Evolutionary conservation across 352 stramenopile genomes (phyloP).

Genomic region (Phytophthora pini): DNA sequence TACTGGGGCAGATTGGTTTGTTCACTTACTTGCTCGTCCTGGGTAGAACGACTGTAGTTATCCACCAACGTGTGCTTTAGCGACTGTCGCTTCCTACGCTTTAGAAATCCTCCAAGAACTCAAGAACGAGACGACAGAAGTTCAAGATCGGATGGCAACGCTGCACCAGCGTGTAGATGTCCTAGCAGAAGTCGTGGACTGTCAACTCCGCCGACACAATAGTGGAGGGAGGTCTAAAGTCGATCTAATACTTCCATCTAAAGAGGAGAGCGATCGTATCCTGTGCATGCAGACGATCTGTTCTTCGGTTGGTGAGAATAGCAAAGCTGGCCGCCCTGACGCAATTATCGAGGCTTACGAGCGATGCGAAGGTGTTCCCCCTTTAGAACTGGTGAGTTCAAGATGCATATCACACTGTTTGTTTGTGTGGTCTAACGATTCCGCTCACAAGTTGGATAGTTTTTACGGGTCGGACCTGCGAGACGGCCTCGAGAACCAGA

Average conservation of each 20-base stretch:
- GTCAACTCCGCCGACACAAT: constrained; percentile 7
- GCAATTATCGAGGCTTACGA: constrained; percentile 38
- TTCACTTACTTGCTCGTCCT: neutral
- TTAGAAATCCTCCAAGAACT: constrained; percentile 64
- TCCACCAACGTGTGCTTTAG: constrained; percentile 20
- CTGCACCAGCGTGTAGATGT: constrained; percentile 43
- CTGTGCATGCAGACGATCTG: constrained; percentile 31
- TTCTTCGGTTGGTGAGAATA: constrained; percentile 26
- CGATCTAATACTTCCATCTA: constrained; percentile 11
- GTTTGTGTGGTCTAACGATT: neutral
- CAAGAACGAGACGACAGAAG: constrained; percentile 37
- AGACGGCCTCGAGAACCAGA: neutral
- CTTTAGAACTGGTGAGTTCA: constrained; percentile 47
- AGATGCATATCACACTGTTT: neutral
- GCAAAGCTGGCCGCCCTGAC: constrained; percentile 11
- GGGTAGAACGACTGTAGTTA: neutral
- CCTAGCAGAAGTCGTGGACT: constrained; percentile 37
- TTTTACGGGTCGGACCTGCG: constrained; percentile 33
- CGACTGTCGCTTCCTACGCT: constrained; percentile 53
- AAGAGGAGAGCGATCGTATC: constrained; percentile 35
- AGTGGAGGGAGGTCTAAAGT: constrained; percentile 1
- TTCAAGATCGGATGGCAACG: constrained; percentile 36
- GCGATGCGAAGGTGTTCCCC: constrained; percentile 47
- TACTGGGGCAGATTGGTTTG: constrained; percentile 63
- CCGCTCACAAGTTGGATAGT: constrained; percentile 36